These are phyloP conservation scores for Chlorella sorokiniana DNA, from an alignment of 139 green algal species.

Conservation along the genomic window DNA sequence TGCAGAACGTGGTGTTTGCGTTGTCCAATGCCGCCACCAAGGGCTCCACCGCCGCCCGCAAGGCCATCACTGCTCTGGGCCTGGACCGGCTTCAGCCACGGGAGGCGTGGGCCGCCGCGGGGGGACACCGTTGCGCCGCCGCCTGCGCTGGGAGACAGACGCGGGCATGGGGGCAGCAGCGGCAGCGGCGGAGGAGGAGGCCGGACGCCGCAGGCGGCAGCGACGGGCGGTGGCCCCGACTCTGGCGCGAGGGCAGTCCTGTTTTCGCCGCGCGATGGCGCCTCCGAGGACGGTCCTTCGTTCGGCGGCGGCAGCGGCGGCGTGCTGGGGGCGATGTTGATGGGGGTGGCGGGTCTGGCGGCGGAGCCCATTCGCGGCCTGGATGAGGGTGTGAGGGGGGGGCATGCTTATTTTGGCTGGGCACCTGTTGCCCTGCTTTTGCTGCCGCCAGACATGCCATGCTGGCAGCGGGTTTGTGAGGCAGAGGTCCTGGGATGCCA, in stretches of 20 bases:
- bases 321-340: slow-evolving; percentile 39
- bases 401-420: not conserved
- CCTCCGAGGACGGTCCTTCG: no score
- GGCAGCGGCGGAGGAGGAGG: not conserved
- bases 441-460: not conserved
- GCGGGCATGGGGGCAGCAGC: not conserved
- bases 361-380: slow-evolving; percentile 39
- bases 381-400: slow-evolving; percentile 21
- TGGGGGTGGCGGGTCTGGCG: slow-evolving; percentile 37
- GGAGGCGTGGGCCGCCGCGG: not conserved
- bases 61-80: slow-evolving; percentile 43
- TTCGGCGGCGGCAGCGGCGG: slow-evolving; percentile 24
- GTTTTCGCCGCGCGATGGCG: slow-evolving; percentile 3
- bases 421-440: not conserved
- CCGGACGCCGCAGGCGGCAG: not conserved
- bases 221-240: not conserved
- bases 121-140: not conserved
- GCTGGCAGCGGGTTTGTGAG: not conserved
- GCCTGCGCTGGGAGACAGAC: slow-evolving; percentile 20
- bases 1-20: slow-evolving; percentile 52
- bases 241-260: not conserved
- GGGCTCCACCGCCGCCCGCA: slow-evolving; percentile 38
- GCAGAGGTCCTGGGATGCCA: not conserved
- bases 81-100: slow-evolving; percentile 38
- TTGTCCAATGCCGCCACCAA: slow-evolving; percentile 60